Base-by-base conservation (phyloP, 805 yeast genomes). In the Zygosaccharomyces bailii region DNA sequence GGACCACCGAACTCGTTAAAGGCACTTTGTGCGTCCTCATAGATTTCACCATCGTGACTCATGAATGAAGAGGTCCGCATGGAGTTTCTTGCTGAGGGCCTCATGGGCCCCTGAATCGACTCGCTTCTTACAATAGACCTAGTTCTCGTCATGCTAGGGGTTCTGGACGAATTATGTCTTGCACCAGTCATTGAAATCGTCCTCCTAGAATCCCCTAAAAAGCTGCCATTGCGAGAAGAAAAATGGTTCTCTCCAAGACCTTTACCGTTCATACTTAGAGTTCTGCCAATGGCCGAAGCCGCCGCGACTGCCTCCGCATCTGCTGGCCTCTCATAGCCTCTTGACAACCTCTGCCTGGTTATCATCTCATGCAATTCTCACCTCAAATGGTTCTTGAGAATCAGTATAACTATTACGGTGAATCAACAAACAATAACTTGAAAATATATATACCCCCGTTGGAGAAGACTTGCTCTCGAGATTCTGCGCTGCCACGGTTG, bases 241-340 rank as follows among this genome's bases (percentile, higher is more conserved):
- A 59, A 31, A 24, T 53, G 60, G 18, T 46, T 47, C 33, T 51
- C 52, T 44, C 60, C 60, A 13, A 60, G 56, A 6, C 49, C 38
- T 33, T 53, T 54, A 1, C 65, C 65, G 33, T 54, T 54, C 16
- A 42, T 65, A 51, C 66, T 69, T 42, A 75, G 46, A 0, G 80
- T 78, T 41, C 65, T 64, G 2, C 81, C 81, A 46, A 76, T 72
- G 3, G 78, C 78, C 5, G 76, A 64, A 2, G 85, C 85, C 19
- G 86, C 86, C 5, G 84, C 86, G 19, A 80, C 52, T 1, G 86
- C 86, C 39, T 75, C 75, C 2, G 78, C 66, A 46, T 69, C 66
- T 7, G 73, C 68, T 27, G 56, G 54, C 25, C 42, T 41, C 20
- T 43, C 46, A 19, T 41, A 37, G n/a, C 43, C 52, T 34, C 52